Evolutionary conservation across 2,329 filamentous ascomycete genomes (phyloP), one percentile per base, ranked within the genome.

Genomic region (Aspergillus ibericus): DNA sequence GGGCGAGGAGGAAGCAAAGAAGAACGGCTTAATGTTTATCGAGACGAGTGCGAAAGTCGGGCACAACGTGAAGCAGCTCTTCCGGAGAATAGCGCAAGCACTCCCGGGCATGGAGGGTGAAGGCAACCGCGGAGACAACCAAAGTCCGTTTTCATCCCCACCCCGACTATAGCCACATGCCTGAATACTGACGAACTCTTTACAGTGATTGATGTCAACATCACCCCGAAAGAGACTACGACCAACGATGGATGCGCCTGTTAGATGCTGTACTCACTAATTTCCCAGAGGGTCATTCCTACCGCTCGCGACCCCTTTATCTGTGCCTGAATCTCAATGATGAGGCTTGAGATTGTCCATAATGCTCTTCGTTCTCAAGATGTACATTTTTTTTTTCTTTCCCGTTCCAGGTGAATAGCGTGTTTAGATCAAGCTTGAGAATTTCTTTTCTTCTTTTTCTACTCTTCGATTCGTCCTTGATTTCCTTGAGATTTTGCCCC

Each of bases 31-130:
- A 67, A 97, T 99, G 91, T 99, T 99, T 73, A 95, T 99, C 69
- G 95, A 99, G 83, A 99, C 95, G 55, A 97, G 92, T 76, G 95
- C 95, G 55, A 99, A 99, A 83, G 84, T 96, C 12, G 93, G 96
- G 40, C 92, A 98, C 78, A 99, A 99, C 74, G 96, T 99, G 68
- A 99, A 99, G 84, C 91, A 89, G 67, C 82, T 99, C 58, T 99
- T 99, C 81, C 91, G 93, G 83, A 89, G 92, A 81, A 99, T 99
- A 85, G 95, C 96, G 40, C 95, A 99, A 79, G 95, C 96, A 36
- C 81, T 99, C 68, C 95, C 95, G 7, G 95, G 95, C 20, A 98
- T 99, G 95, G 95, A 99, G 77, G 92, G 92, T 13, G 88, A 92
- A 66, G 90, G 92, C 65, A 87, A 88, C 68, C 88, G 89, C 68